These are phyloP conservation scores for Lagenaria siceraria DNA, from an alignment of 306 rosid species.

Conservation along the genomic window DNA sequence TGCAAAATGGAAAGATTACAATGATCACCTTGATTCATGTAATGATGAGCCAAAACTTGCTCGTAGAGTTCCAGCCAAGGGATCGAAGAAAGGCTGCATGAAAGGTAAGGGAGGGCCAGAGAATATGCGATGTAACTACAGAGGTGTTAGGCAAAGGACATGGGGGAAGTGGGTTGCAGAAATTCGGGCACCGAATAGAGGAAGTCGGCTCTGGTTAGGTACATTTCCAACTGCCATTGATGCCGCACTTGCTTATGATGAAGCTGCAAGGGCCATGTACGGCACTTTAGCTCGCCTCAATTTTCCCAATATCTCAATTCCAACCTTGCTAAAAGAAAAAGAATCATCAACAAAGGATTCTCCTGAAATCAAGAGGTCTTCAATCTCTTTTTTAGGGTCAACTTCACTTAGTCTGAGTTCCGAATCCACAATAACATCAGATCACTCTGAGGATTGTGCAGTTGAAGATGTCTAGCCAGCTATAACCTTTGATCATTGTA, in stretches of 20 bases:
- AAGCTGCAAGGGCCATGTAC: conserved; percentile 80
- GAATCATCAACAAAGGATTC: conserved; percentile 4
- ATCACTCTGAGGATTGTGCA: conserved; percentile 22
- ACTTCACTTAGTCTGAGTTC: conserved; percentile 4
- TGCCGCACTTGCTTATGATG: conserved; percentile 82
- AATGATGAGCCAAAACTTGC: conserved; percentile 26
- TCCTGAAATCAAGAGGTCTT: conserved; percentile 5
- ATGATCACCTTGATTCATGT: conserved; percentile 43
- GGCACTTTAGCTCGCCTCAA: conserved; percentile 65
- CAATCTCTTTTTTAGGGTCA: conserved; percentile 13
- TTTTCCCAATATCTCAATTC: conserved; percentile 50
- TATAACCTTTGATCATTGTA: conserved; percentile 20
- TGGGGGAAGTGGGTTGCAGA: conserved; percentile 97
- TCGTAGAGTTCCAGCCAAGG: conserved; percentile 72
- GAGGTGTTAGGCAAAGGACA: conserved; percentile 91
- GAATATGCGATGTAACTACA: conserved; percentile 67
- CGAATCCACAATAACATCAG: conserved; percentile 24
- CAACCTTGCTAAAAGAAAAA: conserved; percentile 28
- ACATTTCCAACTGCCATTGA: conserved; percentile 63
- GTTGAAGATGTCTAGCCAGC: conserved; percentile 21
- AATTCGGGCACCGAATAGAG: conserved; percentile 68
- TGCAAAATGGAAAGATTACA: conserved; percentile 58
- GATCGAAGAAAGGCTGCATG: conserved; percentile 87
- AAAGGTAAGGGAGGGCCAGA: conserved; percentile 95
- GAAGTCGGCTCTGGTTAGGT: conserved; percentile 75